Evolutionary conservation across 345 rosid species (phyloP), one percentile per base, ranked within the genome.

Genomic region (Eucalyptus regnans): DNA sequence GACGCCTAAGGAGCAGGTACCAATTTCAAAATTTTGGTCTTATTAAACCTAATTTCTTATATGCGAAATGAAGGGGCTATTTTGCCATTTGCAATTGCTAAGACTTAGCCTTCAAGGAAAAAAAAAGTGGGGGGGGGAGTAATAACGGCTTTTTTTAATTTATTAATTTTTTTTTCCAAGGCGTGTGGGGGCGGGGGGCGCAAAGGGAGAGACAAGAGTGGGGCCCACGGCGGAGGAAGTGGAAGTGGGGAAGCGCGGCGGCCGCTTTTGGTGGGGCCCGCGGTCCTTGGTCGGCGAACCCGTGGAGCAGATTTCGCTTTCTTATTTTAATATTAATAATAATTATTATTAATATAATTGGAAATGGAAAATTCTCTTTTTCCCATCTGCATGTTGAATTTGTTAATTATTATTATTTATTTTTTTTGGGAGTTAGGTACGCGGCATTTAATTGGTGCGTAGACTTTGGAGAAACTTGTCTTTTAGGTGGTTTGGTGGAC

Each of bases 221-320:
- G 92, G 93, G 37, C 90, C 94, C 94, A 89, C 90, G 90, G 86
- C 88, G 91, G 88, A 91, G 89, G 54, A 90, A 90, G 89, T 89
- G 89, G 92, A 87, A 88, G 91, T 89, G 90, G 92, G 83, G 48
- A 92, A 88, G 91, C 92, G 91, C 95, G 93, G 94, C 94, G 88
- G 94, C 94, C 91, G 93, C 92, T 92, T 90, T 89, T 81, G 37
- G 92, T 90, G 94, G 94, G 93, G 41, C 93, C 94, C 50, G 6
- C 16, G 9, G 84, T 46, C 86, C 81, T 80, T 52, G 86, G 89
- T 89, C 90, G 89, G 48, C 60, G 49, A 76, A 79, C 54, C 86
- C 43, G 23, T 37, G 86, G 56, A 56, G 89, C 58, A 33, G 66
- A 33, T 88, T 18, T 66, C 52, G 48, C 62, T 43, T 22, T 46